These are phyloP conservation scores for Amaranthus hypochondriacus DNA, from an alignment of 148 eudicot species.

Conservation along the genomic window DNA sequence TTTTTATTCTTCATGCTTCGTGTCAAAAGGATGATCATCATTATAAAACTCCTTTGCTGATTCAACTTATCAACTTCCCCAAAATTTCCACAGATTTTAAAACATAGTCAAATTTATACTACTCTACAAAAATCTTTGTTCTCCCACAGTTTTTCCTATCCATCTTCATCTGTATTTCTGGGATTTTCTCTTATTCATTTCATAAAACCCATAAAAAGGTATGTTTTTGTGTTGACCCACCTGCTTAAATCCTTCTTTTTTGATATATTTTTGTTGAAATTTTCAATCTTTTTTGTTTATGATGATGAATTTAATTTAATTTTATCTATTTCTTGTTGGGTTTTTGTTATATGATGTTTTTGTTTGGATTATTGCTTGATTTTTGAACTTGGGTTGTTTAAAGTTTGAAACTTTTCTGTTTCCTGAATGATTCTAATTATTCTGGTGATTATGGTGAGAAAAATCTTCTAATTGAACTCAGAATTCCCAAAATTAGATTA, in stretches of 20 bases:
- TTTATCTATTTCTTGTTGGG: background rate
- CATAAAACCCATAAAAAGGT: background rate
- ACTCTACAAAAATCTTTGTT: background rate
- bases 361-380: background rate
- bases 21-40: background rate
- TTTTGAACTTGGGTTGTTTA: background rate
- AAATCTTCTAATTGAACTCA: background rate
- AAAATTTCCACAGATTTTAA: background rate
- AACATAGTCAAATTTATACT: background rate
- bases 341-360: background rate
- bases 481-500: background rate
- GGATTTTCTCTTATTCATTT: too few species aligned
- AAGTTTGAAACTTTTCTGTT: background rate
- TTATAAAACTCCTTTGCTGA: constrained; percentile 13
- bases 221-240: constrained; percentile 1
- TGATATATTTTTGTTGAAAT: background rate
- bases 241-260: background rate
- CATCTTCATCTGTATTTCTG: background rate
- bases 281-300: background rate
- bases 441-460: too few species aligned
- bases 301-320: background rate
- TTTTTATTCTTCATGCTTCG: background rate
- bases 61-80: constrained; percentile 2
- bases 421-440: background rate
- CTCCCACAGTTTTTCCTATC: background rate